Evolutionary conservation across 352 stramenopile genomes (phyloP).

Genomic region (Phytophthora boehmeriae): DNA sequence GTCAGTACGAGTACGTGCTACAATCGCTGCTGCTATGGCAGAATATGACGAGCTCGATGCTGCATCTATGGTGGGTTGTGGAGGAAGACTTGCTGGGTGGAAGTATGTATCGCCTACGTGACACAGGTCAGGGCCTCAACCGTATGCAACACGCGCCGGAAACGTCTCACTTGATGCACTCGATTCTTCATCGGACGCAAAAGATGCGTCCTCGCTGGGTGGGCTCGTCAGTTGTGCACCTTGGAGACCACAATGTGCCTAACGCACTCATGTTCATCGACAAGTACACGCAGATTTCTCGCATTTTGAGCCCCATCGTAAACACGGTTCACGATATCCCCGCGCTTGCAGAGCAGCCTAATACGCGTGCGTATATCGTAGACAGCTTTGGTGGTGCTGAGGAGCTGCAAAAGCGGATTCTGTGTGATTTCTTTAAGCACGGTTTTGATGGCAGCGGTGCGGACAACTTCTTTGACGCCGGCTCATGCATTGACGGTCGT

Average conservation of each 20-base stretch:
- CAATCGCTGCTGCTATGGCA: constrained; percentile 69
- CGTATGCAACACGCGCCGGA: constrained; percentile 68
- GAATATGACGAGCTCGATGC: constrained; percentile 66
- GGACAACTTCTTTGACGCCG: constrained; percentile 85
- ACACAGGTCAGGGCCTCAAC: constrained; percentile 73
- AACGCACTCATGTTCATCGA: constrained; percentile 96
- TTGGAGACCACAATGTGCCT: constrained; percentile 95
- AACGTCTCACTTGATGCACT: constrained; percentile 59
- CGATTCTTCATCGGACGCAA: constrained; percentile 56
- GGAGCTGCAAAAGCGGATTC: constrained; percentile 80
- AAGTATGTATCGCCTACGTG: constrained; percentile 57
- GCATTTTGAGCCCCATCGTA: constrained; percentile 67
- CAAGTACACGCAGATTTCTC: constrained; percentile 93
- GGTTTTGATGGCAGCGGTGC: constrained; percentile 93
- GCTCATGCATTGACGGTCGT: constrained; percentile 92
- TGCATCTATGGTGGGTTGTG: constrained; percentile 68
- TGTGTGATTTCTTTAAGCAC: constrained; percentile 94
- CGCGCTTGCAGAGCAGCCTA: constrained; percentile 40
- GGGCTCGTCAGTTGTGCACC: constrained; percentile 91
- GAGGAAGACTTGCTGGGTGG: constrained; percentile 66
- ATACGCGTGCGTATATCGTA: constrained; percentile 74
- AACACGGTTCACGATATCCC: constrained; percentile 63
- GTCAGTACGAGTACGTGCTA: constrained; percentile 70
- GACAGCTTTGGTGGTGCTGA: constrained; percentile 69
- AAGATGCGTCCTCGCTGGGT: constrained; percentile 69